A percentile compares a stretch with the other conserved stretches of the same genome.
phyloP scores from a whole-genome alignment of 129 eudicot genomes.

The sunflower (Helianthus annuus) region DNA sequence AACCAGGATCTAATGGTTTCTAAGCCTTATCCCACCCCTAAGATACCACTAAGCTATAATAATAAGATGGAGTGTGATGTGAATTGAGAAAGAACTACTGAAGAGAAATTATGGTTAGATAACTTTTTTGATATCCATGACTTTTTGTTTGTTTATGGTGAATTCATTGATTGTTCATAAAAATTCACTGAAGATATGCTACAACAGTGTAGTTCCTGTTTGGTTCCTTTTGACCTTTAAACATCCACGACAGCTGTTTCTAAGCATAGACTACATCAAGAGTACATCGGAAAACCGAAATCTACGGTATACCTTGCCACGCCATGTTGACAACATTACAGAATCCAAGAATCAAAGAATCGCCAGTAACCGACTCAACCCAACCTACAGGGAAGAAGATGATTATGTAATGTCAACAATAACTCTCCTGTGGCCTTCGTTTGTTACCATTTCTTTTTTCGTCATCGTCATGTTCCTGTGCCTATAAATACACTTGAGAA shows the following conservation, averaged over 20 bases:
- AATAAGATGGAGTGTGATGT: no score
- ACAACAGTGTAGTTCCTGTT: background rate
- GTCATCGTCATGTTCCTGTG: slow-evolving; percentile 13
- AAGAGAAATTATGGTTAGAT: no score
- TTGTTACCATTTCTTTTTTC: slow-evolving; percentile 7
- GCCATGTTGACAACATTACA: slow-evolving; percentile 10
- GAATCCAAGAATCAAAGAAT: slow-evolving; percentile 10
- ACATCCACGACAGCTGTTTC: slow-evolving; percentile 9
- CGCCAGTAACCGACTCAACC: background rate
- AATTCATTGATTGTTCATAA: background rate
- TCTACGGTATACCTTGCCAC: background rate
- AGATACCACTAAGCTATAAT: no score
- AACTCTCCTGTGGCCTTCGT: background rate
- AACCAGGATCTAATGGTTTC: no score
- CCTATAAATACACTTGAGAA: slow-evolving; percentile 7
- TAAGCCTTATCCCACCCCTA: no score
- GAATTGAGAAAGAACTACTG: no score
- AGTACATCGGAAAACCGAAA: background rate
- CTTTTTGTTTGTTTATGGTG: no score
- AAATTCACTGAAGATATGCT: background rate
- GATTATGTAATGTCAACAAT: background rate
- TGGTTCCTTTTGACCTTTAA: slow-evolving; percentile 5
- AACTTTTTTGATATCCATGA: no score
- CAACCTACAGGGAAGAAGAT: background rate
- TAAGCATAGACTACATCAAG: background rate